These are phyloP conservation scores for Gaeumannomyces sp. DNA, from an alignment of 2,329 filamentous ascomycete species.

Conservation along the genomic window DNA sequence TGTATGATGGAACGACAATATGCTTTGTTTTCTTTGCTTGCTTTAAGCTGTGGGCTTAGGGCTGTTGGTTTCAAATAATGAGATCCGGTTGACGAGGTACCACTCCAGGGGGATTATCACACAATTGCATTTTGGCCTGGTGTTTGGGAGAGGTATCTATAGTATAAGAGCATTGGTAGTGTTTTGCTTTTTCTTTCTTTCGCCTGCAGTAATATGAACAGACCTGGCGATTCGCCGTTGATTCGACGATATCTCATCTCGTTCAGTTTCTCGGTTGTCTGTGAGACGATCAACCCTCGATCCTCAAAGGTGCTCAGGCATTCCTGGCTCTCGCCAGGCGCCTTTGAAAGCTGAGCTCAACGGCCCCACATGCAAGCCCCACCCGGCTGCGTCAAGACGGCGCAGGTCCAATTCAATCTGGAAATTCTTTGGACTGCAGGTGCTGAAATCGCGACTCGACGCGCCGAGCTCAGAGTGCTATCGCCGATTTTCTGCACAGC, in stretches of 20 bases:
- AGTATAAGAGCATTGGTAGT: background rate
- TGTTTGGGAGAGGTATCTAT: conserved; percentile 6
- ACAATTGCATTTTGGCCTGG: conserved; percentile 8
- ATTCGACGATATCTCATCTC: background rate
- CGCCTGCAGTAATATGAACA: background rate
- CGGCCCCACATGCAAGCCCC: background rate
- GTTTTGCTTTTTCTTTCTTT: conserved; percentile 7
- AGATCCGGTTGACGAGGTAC: background rate
- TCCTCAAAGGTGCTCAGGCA: too few species aligned
- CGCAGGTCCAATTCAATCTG: background rate
- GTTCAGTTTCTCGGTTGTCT: too few species aligned
- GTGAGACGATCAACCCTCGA: too few species aligned
- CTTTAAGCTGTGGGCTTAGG: background rate
- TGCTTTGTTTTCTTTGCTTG: background rate
- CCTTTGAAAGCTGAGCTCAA: background rate
- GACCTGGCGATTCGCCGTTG: background rate
- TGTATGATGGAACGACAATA: background rate
- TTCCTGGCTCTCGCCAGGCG: too few species aligned
- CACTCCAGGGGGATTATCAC: background rate
- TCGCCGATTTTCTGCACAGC: background rate
- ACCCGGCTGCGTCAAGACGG: background rate
- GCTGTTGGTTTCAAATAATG: background rate
- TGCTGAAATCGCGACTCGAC: conserved; percentile 5
- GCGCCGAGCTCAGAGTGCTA: background rate
- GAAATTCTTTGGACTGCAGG: background rate